Conservation (phyloP, 2,329 filamentous ascomycete species). For the Alternaria sp. region DNA sequence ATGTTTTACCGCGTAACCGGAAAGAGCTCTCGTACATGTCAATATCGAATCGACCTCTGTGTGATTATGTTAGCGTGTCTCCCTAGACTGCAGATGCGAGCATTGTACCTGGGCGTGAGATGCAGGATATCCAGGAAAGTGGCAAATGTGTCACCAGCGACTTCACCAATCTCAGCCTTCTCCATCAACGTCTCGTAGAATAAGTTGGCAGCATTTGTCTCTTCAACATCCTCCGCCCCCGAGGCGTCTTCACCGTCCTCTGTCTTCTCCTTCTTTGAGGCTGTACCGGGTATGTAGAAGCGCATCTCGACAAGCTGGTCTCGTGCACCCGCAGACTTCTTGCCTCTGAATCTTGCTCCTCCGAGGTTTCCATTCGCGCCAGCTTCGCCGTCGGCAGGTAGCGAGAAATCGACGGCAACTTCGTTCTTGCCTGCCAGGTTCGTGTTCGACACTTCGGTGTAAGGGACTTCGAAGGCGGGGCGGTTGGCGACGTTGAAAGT, state of each 20-base stretch:
- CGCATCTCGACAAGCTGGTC: constrained; percentile 98
- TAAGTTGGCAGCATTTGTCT: constrained; percentile 94
- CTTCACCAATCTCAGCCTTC: constrained; percentile 98
- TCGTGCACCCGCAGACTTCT: constrained; percentile 85
- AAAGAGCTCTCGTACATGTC: constrained; percentile 99
- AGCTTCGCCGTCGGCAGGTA: constrained; percentile 75
- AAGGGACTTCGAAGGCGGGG: constrained; percentile 95
- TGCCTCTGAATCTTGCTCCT: constrained; percentile 77
- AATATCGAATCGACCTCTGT: constrained; percentile 98
- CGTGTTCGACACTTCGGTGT: constrained; percentile 96
- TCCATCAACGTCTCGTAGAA: constrained; percentile 99
- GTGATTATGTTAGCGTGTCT: constrained; percentile 41
- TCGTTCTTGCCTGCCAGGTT: constrained; percentile 98
- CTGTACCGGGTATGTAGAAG: constrained; percentile 93
- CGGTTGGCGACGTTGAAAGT: constrained; percentile 97
- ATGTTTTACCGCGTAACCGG: constrained; percentile 96
- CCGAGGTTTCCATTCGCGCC: constrained; percentile 77
- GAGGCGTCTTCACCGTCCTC: constrained; percentile 72
- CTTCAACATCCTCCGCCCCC: constrained; percentile 69
- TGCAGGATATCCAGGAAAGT: constrained; percentile 97
- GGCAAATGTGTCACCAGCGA: constrained; percentile 97
- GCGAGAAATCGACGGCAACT: constrained; percentile 91
- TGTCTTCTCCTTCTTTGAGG: constrained; percentile 73
- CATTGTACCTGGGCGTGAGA: constrained; percentile 82
- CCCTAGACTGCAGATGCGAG: constrained; percentile 22